A percentile compares a stretch with the other conserved stretches of the same genome.
Conservation (phyloP, 2,329 filamentous ascomycete species). For the Boeremia exigua region DNA sequence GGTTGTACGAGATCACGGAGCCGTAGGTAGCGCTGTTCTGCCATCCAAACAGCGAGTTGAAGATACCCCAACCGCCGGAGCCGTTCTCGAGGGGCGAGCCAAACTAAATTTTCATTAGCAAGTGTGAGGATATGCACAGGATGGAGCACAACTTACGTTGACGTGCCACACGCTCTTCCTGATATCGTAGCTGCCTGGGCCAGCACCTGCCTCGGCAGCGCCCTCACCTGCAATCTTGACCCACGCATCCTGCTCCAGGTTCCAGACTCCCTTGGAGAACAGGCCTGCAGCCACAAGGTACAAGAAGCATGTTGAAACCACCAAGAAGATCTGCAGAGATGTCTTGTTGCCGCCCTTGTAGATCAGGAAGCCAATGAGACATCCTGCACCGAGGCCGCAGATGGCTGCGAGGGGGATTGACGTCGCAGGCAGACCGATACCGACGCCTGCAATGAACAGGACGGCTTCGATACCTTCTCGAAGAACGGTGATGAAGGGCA, state of each 20-base stretch:
- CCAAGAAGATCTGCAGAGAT: slow-evolving; percentile 77
- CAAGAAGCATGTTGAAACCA: slow-evolving; percentile 79
- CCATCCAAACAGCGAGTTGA: slow-evolving; percentile 88
- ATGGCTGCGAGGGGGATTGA: slow-evolving; percentile 80
- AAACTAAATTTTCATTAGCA: slow-evolving; percentile 60
- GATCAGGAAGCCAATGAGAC: slow-evolving; percentile 72
- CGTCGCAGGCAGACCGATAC: slow-evolving; percentile 74
- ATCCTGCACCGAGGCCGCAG: slow-evolving; percentile 71
- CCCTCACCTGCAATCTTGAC: slow-evolving; percentile 68
- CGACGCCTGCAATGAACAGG: slow-evolving; percentile 85
- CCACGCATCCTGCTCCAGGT: slow-evolving; percentile 73
- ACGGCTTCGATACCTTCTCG: slow-evolving; percentile 86
- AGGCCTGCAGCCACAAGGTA: slow-evolving; percentile 85
- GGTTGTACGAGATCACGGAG: slow-evolving; percentile 83
- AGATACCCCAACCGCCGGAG: slow-evolving; percentile 82
- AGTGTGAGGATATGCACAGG: neutral
- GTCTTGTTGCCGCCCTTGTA: slow-evolving; percentile 76
- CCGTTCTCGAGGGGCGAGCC: slow-evolving; percentile 76
- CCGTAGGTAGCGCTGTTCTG: slow-evolving; percentile 87
- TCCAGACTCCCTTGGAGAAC: slow-evolving; percentile 79
- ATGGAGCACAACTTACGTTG: slow-evolving; percentile 61
- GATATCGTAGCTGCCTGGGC: slow-evolving; percentile 81
- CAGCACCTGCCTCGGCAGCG: slow-evolving; percentile 66
- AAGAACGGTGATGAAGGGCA: slow-evolving; percentile 88
- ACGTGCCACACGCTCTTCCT: slow-evolving; percentile 81